Percentiles rank a stretch among this genome's conserved stretches.
Evolutionary conservation across 2,329 filamentous ascomycete species (phyloP).

Genomic region (Epichloe bromicola): DNA sequence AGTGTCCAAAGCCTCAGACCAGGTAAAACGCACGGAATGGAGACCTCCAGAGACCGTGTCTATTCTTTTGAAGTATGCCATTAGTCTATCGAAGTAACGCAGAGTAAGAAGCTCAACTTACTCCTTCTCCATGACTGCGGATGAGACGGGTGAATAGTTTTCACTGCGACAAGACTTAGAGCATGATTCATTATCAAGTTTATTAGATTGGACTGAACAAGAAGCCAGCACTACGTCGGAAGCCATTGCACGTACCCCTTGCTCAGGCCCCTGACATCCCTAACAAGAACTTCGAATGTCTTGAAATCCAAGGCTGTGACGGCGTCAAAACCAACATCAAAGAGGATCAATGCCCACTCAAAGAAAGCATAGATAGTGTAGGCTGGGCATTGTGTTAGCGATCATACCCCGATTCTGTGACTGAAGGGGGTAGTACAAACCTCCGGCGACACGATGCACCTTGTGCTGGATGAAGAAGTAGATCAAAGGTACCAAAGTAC

Average conservation of each 20-base stretch:
- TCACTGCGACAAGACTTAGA: slow-evolving; percentile 36
- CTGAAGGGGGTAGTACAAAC: slow-evolving; percentile 37
- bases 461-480: slow-evolving; percentile 99
- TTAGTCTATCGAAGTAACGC: neutral
- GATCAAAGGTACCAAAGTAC: slow-evolving; percentile 74
- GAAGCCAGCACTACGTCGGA: slow-evolving; percentile 55
- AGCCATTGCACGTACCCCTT: slow-evolving; percentile 98
- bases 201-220: slow-evolving; percentile 20
- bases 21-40: slow-evolving; percentile 59
- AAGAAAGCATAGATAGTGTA: slow-evolving; percentile 98
- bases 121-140: slow-evolving; percentile 56
- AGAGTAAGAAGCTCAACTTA: slow-evolving; percentile 31
- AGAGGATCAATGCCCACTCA: slow-evolving; percentile 88
- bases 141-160: slow-evolving; percentile 31
- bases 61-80: slow-evolving; percentile 41
- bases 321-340: slow-evolving; percentile 93
- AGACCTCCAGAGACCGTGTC: slow-evolving; percentile 58
- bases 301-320: slow-evolving; percentile 88
- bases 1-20: slow-evolving; percentile 63
- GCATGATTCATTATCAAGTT: slow-evolving; percentile 15
- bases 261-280: slow-evolving; percentile 77
- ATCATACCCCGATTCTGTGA: too few species aligned
- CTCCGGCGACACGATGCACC: slow-evolving; percentile 83
- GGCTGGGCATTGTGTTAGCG: slow-evolving; percentile 39
- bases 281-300: slow-evolving; percentile 74